These are phyloP conservation scores for Malbranchea zuffiana DNA, from an alignment of 2,329 filamentous ascomycete species.

Conservation along the genomic window DNA sequence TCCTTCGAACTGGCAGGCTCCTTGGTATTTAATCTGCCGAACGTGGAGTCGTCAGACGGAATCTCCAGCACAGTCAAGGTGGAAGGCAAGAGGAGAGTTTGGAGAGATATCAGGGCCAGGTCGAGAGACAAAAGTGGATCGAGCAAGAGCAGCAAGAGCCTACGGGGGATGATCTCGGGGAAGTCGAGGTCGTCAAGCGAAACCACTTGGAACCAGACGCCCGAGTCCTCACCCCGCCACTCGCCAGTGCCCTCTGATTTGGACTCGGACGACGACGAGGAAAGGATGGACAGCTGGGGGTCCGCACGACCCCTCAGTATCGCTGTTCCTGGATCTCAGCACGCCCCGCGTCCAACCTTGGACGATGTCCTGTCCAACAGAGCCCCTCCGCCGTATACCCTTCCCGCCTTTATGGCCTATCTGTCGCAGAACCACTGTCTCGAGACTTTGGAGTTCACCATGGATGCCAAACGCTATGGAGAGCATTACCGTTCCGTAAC, in stretches of 20 bases:
- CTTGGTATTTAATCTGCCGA: constrained; percentile 5
- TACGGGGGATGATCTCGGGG: constrained; percentile 22
- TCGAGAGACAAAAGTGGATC: constrained; percentile 5
- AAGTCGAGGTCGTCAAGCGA: constrained; percentile 14
- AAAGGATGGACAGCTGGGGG: constrained; percentile 29
- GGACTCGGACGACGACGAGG: constrained; percentile 31
- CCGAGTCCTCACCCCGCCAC: constrained; percentile 36
- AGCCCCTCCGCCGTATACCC: constrained; percentile 77
- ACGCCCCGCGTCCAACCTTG: constrained; percentile 56
- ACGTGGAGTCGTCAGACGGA: constrained; percentile 8
- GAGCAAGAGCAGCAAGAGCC: constrained; percentile 8
- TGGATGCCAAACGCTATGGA: constrained; percentile 80
- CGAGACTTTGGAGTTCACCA: constrained; percentile 91
- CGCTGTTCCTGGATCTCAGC: constrained; percentile 30
- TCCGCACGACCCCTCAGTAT: constrained; percentile 36
- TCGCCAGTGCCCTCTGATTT: constrained; percentile 34
- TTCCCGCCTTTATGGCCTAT: constrained; percentile 91
- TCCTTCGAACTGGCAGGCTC: no score
- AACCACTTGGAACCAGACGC: constrained; percentile 24
- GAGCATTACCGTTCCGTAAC: constrained; percentile 52
- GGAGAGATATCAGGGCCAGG: constrained; percentile 12
- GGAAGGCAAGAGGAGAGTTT: constrained; percentile 12
- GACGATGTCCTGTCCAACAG: constrained; percentile 79
- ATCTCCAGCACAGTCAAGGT: constrained; percentile 6
- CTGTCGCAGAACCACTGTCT: constrained; percentile 94